phyloP scores from a whole-genome alignment of 768 basidiomycete genomes.

The Trametes cingulata region DNA sequence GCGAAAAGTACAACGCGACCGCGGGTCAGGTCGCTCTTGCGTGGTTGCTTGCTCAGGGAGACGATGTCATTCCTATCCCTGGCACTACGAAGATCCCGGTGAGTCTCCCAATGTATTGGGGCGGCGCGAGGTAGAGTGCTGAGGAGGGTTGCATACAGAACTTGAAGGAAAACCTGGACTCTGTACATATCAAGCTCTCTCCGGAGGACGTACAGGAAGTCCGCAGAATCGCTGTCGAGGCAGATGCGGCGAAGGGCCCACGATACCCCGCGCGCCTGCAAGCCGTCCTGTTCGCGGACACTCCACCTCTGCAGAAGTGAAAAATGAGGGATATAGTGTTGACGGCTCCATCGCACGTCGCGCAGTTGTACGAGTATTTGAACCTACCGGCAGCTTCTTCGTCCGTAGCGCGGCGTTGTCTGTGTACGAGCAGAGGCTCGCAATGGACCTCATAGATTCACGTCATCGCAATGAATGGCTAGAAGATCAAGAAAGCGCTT shows the following conservation, averaged over 20 bases:
- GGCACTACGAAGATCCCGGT: conserved; percentile 19
- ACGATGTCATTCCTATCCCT: conserved; percentile 31
- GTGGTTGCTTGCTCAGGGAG: conserved; percentile 29
- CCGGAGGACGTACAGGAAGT: conserved; percentile 32
- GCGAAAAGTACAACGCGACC: conserved; percentile 34
- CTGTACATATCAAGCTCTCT: conserved; percentile 26
- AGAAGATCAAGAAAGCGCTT: too few relatives aligned
- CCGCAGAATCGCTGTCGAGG: conserved; percentile 32
- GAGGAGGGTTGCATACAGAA: background rate
- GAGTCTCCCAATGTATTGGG: conserved; percentile 13
- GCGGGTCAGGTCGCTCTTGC: conserved; percentile 35
- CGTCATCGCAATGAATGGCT: too few relatives aligned
- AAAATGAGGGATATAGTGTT: too few relatives aligned
- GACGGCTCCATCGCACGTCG: too few relatives aligned
- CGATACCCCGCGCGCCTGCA: conserved; percentile 37
- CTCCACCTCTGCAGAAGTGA: conserved; percentile 26
- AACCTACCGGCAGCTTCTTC: too few relatives aligned
- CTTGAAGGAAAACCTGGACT: background rate
- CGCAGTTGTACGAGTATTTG: too few relatives aligned
- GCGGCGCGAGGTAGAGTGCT: background rate
- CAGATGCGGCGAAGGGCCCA: conserved; percentile 30
- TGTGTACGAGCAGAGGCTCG: too few relatives aligned
- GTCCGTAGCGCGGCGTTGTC: too few relatives aligned
- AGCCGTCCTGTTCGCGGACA: conserved; percentile 36
- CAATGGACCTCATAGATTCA: too few relatives aligned